Conservation (phyloP, 306 rosid species). For the Fagus sylvatica region DNA sequence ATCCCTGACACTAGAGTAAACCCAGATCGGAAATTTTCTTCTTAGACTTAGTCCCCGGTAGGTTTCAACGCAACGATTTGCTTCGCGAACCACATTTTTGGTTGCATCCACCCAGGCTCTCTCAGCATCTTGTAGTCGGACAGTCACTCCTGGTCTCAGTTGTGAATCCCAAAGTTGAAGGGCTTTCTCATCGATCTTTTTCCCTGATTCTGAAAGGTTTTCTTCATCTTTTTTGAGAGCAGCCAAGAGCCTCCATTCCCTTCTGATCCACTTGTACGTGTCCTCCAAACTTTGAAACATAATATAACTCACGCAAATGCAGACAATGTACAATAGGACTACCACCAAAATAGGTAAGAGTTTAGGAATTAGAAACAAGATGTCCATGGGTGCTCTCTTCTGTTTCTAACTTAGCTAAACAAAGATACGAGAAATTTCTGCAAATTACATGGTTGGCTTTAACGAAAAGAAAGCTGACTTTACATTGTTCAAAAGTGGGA, state of each 20-base stretch:
- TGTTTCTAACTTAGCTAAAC: too few relatives aligned
- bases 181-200: not conserved
- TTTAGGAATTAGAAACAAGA: not conserved
- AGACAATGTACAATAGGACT: not conserved
- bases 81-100: not conserved
- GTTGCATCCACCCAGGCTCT: not conserved
- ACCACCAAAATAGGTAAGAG: not conserved
- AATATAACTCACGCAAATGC: too few relatives aligned
- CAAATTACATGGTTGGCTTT: too few relatives aligned
- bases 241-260: not conserved
- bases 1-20: not conserved
- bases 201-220: not conserved
- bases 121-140: not conserved
- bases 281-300: not conserved
- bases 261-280: slow-evolving; percentile 16
- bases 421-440: too few relatives aligned
- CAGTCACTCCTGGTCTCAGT: not conserved
- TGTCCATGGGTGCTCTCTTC: not conserved
- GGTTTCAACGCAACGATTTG: not conserved
- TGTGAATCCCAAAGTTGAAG: not conserved
- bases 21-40: not conserved
- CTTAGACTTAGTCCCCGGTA: not conserved
- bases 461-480: too few relatives aligned
- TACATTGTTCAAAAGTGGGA: too few relatives aligned
- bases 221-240: slow-evolving; percentile 2